Conservation (phyloP, 495 filamentous ascomycete genomes). For the Aspergillus panamensis region DNA sequence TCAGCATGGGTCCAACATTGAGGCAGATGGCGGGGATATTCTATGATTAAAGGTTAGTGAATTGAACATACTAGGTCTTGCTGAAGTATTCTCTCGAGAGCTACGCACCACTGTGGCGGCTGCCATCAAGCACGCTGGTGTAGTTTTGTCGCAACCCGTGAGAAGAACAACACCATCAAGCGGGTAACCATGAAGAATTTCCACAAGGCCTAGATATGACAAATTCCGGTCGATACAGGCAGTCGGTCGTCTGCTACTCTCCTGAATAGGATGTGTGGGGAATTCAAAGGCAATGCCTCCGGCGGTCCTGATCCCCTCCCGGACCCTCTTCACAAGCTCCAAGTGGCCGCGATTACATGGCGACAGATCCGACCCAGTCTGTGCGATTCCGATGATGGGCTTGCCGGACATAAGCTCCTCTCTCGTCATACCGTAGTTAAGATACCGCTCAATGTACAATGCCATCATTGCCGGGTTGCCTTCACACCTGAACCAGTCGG, state of each 20-base stretch:
- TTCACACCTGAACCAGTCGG: constrained; percentile 46
- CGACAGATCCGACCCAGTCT: constrained; percentile 52
- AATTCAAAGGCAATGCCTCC: constrained; percentile 56
- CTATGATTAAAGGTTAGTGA: constrained; percentile 18
- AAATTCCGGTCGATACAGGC: constrained; percentile 53
- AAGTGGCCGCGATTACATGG: constrained; percentile 54
- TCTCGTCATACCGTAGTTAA: constrained; percentile 52
- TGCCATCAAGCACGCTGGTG: constrained; percentile 55
- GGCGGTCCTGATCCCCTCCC: constrained; percentile 51
- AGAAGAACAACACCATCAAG: constrained; percentile 54
- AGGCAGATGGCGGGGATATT: constrained; percentile 55
- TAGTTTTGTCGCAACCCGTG: constrained; percentile 58
- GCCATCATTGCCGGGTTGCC: constrained; percentile 50
- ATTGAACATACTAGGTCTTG: neutral
- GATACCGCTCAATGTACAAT: constrained; percentile 53
- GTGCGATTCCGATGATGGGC: constrained; percentile 56
- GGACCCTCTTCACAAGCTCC: constrained; percentile 50
- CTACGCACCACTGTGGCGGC: constrained; percentile 49
- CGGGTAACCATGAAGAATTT: constrained; percentile 50
- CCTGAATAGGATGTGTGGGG: constrained; percentile 55
- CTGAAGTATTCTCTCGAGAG: neutral
- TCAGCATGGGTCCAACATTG: constrained; percentile 55
- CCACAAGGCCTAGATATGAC: constrained; percentile 50
- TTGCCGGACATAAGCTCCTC: constrained; percentile 53
- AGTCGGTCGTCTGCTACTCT: constrained; percentile 48